Percentiles rank a stretch among this genome's conserved stretches.
Conservation (phyloP, 2,329 filamentous ascomycete genomes). For the Rhynchosporium graminicola region DNA sequence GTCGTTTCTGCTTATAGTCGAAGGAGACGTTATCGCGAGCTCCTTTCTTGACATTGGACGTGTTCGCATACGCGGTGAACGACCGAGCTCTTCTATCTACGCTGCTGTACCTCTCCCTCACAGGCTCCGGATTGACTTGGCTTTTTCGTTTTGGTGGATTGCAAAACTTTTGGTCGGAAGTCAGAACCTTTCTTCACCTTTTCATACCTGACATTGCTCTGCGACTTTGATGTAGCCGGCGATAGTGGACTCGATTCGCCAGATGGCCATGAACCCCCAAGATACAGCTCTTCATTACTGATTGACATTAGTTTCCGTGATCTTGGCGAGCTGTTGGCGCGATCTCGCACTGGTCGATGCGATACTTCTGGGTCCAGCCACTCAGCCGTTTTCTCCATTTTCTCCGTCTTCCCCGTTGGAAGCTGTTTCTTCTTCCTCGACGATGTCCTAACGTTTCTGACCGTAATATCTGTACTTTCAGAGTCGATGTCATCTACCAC, state of each 20-base stretch:
- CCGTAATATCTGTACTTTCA: background rate
- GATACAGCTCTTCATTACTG: background rate
- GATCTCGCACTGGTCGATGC: background rate
- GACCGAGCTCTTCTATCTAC: no score
- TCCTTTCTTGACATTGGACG: no score
- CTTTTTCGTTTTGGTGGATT: no score
- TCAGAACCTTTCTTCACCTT: background rate
- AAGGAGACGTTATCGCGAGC: background rate
- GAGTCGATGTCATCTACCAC: background rate
- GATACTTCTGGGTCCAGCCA: background rate
- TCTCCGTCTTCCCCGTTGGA: background rate
- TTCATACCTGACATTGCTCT: background rate
- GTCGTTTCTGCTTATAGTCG: background rate
- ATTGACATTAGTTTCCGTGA: background rate
- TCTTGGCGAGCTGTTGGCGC: background rate
- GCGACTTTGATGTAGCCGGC: background rate
- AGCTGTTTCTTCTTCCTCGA: background rate
- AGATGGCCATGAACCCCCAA: background rate
- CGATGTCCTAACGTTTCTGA: background rate
- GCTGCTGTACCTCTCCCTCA: background rate
- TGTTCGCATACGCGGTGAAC: no score
- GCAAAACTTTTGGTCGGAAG: background rate
- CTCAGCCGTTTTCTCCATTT: conserved; percentile 7
- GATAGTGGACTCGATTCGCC: background rate
- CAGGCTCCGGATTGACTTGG: background rate